A percentile compares a stretch with the other conserved stretches of the same genome.
These are phyloP conservation scores for Danielia oregonensis DNA, from an alignment of 805 yeast species.

Conservation along the genomic window DNA sequence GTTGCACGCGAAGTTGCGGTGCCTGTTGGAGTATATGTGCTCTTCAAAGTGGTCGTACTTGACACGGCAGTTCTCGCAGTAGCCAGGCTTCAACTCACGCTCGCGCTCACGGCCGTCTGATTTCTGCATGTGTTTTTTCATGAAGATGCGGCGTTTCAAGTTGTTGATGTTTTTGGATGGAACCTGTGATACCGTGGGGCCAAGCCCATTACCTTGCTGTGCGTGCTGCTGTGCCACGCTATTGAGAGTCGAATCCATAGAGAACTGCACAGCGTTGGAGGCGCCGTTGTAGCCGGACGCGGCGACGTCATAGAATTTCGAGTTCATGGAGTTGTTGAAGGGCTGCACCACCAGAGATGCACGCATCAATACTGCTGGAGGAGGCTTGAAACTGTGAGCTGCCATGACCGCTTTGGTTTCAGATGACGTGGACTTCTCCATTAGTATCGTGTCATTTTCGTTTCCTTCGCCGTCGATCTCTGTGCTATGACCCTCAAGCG, in stretches of 20 bases:
- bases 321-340: conserved; percentile 21
- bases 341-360: conserved; percentile 40
- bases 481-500: conserved; percentile 4
- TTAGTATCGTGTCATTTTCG: conserved; percentile 9
- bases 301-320: conserved; percentile 42
- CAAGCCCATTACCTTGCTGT: conserved; percentile 49
- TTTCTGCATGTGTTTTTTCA: conserved; percentile 34
- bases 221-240: conserved; percentile 24
- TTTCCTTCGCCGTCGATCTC: conserved; percentile 10
- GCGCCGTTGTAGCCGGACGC: conserved; percentile 45
- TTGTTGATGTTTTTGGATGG: conserved; percentile 49
- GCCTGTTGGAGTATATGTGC: conserved; percentile 68
- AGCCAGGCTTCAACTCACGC: conserved; percentile 55
- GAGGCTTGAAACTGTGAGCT: conserved; percentile 23
- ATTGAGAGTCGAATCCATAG: conserved; percentile 38
- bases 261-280: conserved; percentile 38
- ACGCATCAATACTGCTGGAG: conserved; percentile 28
- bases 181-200: conserved; percentile 56
- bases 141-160: conserved; percentile 43
- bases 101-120: conserved; percentile 21
- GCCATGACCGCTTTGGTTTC: conserved; percentile 2
- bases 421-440: conserved; percentile 2
- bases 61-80: conserved; percentile 90
- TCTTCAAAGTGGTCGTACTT: conserved; percentile 76
- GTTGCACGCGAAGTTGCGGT: conserved; percentile 72